Base-by-base conservation (phyloP, 2,329 filamentous ascomycete species). In the Clarireedia homoeocarpa region DNA sequence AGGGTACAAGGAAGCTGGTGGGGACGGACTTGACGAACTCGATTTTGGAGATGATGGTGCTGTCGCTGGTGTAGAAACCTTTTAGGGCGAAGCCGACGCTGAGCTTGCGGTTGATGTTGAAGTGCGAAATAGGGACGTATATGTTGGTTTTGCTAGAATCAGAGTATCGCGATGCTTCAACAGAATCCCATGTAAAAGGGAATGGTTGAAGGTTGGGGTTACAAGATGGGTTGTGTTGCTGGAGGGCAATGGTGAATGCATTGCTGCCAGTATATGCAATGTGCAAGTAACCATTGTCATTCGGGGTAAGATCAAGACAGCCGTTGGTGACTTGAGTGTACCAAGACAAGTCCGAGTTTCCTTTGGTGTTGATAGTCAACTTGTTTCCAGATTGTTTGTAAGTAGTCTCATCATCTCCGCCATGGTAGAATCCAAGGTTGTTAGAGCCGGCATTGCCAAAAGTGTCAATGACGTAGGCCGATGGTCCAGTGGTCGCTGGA, bases 81-180 rank as follows among this genome's bases (percentile, higher is more conserved):
- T 83, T 80, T 57, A 88, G 75, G 0, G 81, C 79, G 48, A 88
- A 71, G 3, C 83, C 83, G 24, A 84, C 73, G 3, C 75, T 72
- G 4, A 79, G 75, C 12, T 71, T 74, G 3, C 79, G 74, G 64
- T 86, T 73, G 63, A 88, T 77, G 61, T 78, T 75, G 72, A 88
- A 88, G 70, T 88, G 85, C 46, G 72, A 77, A 34, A 88, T 72
- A 1, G 85, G 85, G 48, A 88, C 79, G 70, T 86, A 88, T 59
- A 88, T 82, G 64, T 85, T 77, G 0, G 71, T 73, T 48, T 67
- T 67, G 1, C 55, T 67, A 20, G 69, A 69, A 54, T 72, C 74
- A 0, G 75, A 70, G 66, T 88, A 88, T 46, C 83, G 77, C 4
- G 75, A 72, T 1, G 83, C 83, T 67, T 87, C 83, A 17, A 86